phyloP scores from a whole-genome alignment of 768 basidiomycete genomes.

The Hericium coralloides region DNA sequence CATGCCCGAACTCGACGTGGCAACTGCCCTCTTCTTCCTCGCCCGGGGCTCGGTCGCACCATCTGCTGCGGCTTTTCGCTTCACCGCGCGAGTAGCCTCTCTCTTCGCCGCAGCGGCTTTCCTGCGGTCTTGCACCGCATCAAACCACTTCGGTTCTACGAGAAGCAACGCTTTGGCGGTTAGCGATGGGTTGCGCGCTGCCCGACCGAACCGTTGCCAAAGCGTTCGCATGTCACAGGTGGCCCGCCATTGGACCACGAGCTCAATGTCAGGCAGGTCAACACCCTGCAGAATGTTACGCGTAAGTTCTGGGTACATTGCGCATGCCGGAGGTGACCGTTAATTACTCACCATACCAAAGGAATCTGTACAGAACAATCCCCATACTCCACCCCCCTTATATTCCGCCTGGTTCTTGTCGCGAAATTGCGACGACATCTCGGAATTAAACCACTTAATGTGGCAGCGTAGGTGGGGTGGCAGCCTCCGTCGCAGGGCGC shows the following conservation, averaged over 20 bases:
- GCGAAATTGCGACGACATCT: constrained; percentile 18
- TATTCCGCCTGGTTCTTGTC: constrained; percentile 10
- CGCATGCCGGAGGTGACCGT: neutral
- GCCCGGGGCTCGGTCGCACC: too few relatives aligned
- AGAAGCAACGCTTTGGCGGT: neutral
- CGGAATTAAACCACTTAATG: constrained; percentile 22
- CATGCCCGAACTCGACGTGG: too few relatives aligned
- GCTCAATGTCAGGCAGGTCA: neutral
- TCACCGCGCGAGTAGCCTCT: too few relatives aligned
- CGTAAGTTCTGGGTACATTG: too few relatives aligned
- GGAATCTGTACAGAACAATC: constrained; percentile 22
- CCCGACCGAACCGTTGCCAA: neutral
- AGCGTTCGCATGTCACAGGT: neutral
- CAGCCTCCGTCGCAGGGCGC: too few relatives aligned
- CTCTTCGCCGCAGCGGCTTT: too few relatives aligned
- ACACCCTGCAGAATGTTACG: neutral
- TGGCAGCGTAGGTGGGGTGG: too few relatives aligned
- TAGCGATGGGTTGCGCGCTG: neutral
- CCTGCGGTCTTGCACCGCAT: neutral
- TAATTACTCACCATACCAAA: constrained; percentile 26
- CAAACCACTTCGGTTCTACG: neutral
- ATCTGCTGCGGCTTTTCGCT: too few relatives aligned
- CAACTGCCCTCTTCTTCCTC: too few relatives aligned
- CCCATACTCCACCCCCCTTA: constrained; percentile 16
- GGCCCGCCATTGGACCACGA: neutral